These are phyloP conservation scores for Fraxinus excelsior DNA, from an alignment of 257 asterid species.

Conservation along the genomic window DNA sequence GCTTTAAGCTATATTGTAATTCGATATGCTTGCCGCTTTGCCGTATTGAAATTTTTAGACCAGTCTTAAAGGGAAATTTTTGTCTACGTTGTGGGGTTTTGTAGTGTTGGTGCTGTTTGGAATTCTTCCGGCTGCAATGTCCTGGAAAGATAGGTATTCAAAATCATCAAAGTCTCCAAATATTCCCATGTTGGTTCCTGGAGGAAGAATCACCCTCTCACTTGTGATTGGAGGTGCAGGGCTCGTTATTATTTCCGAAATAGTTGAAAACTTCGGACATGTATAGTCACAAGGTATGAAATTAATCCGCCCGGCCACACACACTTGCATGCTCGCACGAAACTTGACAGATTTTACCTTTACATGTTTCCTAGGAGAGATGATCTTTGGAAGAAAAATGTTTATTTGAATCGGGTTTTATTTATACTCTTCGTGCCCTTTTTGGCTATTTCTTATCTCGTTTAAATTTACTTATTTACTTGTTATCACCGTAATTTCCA, in stretches of 20 bases:
- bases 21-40: too few species aligned
- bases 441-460: not conserved
- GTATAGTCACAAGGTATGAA: conserved; percentile 33
- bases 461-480: too few species aligned
- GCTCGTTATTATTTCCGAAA: conserved; percentile 61
- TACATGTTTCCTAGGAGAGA: not conserved
- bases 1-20: not conserved
- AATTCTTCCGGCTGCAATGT: conserved; percentile 88
- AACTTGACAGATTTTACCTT: not conserved
- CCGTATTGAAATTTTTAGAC: too few species aligned
- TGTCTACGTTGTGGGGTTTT: conserved; percentile 9
- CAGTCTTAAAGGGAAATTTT: not conserved
- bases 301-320: conserved; percentile 32
- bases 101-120: conserved; percentile 82
- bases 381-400: not conserved
- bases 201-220: conserved; percentile 76
- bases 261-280: conserved; percentile 54
- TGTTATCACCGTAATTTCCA: not conserved
- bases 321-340: conserved; percentile 1
- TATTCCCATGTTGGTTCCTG: conserved; percentile 61
- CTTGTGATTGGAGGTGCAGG: conserved; percentile 73
- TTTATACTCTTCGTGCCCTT: not conserved
- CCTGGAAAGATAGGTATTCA: conserved; percentile 78
- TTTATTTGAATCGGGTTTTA: not conserved
- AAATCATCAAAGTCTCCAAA: conserved; percentile 33